Conservation (phyloP, 2,329 filamentous ascomycete genomes). For the Diaporthe sp. region DNA sequence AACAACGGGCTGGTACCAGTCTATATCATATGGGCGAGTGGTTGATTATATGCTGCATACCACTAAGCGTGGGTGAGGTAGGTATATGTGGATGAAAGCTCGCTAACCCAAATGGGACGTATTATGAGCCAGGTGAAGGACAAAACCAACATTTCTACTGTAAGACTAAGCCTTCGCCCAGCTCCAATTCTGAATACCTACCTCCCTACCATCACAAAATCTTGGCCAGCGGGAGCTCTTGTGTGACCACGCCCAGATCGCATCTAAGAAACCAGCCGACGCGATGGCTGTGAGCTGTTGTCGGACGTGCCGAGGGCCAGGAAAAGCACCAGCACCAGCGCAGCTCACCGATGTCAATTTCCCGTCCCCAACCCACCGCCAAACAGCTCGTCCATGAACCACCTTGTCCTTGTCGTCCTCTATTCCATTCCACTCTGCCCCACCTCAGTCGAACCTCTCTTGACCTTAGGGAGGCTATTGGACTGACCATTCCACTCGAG, state of each 20-base stretch:
- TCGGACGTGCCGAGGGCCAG: slow-evolving; percentile 13
- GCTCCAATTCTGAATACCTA: background rate
- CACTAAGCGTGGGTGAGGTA: too few species aligned
- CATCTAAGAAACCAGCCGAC: background rate
- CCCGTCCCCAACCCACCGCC: slow-evolving; percentile 12
- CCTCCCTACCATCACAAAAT: background rate
- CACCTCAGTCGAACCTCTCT: background rate
- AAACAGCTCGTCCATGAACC: slow-evolving; percentile 14
- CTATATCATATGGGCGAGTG: too few species aligned
- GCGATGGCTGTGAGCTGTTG: slow-evolving; percentile 14
- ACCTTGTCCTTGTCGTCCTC: background rate
- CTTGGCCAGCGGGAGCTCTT: background rate
- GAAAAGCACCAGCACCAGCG: background rate
- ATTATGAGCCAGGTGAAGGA: too few species aligned
- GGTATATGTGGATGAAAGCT: too few species aligned
- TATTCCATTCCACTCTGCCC: slow-evolving; percentile 2
- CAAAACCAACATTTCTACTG: background rate
- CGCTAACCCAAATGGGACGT: too few species aligned
- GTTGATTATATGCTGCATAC: too few species aligned
- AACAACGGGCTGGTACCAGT: too few species aligned
- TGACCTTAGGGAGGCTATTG: background rate
- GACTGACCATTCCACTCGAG: background rate
- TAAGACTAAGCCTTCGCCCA: background rate
- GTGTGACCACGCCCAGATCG: background rate
- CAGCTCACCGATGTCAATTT: background rate